Evolutionary conservation across 257 asterid species (phyloP).

Genomic region (Dorcoceras hygrometricum): DNA sequence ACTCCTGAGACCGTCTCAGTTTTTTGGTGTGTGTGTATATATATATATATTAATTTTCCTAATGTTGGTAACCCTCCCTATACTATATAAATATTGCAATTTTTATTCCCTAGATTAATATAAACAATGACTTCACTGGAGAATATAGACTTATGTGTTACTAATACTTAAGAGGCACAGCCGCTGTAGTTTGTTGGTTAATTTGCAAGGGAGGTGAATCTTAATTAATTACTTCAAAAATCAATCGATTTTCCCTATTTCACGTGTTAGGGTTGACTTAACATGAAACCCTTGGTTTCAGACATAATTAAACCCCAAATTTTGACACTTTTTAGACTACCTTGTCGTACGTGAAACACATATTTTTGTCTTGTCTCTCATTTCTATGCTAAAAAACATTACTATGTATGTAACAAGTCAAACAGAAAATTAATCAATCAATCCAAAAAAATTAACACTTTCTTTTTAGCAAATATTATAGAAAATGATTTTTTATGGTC

Average conservation of each 20-base stretch:
- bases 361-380: conserved; percentile 12
- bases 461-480: too few relatives aligned
- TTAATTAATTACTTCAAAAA: background rate
- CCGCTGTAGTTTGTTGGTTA: conserved; percentile 7
- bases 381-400: background rate
- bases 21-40: too few relatives aligned
- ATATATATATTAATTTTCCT: too few relatives aligned
- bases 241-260: conserved; percentile 12
- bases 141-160: background rate
- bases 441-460: too few relatives aligned
- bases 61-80: background rate
- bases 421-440: background rate
- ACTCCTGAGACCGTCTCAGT: too few relatives aligned
- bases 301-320: background rate
- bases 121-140: conserved; percentile 18
- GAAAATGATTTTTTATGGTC: too few relatives aligned
- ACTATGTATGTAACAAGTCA: conserved; percentile 5
- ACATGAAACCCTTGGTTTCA: conserved; percentile 37
- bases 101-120: background rate
- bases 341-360: background rate
- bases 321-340: background rate
- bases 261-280: conserved; percentile 60
- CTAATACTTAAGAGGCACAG: conserved; percentile 25
- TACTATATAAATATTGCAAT: background rate
- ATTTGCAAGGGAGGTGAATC: background rate